Evolutionary conservation across 2,329 filamentous ascomycete species (phyloP).

Genomic region (Trichothecium roseum): DNA sequence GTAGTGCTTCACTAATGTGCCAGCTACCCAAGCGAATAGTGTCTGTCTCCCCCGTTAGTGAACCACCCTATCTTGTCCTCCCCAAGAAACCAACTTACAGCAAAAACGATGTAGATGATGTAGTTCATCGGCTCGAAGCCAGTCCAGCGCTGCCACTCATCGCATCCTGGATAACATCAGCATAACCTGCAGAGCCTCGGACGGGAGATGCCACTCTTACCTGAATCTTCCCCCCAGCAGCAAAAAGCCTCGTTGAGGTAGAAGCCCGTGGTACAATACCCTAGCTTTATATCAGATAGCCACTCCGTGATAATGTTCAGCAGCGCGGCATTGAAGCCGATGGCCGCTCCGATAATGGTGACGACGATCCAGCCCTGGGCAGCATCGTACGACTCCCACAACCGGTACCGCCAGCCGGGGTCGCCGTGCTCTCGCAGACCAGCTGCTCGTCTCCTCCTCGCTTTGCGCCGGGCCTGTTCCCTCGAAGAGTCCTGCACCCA

Average conservation of each 20-base stretch:
- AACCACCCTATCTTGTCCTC: neutral
- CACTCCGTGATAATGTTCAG: slow-evolving; percentile 96
- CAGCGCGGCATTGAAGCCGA: slow-evolving; percentile 86
- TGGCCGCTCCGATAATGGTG: slow-evolving; percentile 82
- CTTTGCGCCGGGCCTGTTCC: slow-evolving; percentile 73
- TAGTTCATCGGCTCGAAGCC: slow-evolving; percentile 72
- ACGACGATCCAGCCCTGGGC: slow-evolving; percentile 98
- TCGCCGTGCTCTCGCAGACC: slow-evolving; percentile 62
- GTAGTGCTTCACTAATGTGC: slow-evolving; percentile 78
- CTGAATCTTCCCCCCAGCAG: slow-evolving; percentile 90
- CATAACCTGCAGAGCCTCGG: neutral
- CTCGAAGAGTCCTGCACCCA: slow-evolving; percentile 97
- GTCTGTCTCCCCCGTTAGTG: slow-evolving; percentile 36
- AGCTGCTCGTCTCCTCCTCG: slow-evolving; percentile 60
- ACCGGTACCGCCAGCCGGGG: slow-evolving; percentile 66
- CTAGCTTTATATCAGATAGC: slow-evolving; percentile 89
- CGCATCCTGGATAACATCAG: slow-evolving; percentile 49
- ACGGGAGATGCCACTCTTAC: slow-evolving; percentile 28
- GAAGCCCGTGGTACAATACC: slow-evolving; percentile 91
- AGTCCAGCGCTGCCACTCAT: slow-evolving; percentile 85
- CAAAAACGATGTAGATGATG: slow-evolving; percentile 76
- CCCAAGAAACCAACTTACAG: slow-evolving; percentile 36
- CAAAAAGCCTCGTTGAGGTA: slow-evolving; percentile 97
- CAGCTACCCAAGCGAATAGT: slow-evolving; percentile 71
- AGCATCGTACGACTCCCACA: slow-evolving; percentile 85